phyloP scores from a whole-genome alignment of 305 asterid species.

The Rubia peregrina region DNA sequence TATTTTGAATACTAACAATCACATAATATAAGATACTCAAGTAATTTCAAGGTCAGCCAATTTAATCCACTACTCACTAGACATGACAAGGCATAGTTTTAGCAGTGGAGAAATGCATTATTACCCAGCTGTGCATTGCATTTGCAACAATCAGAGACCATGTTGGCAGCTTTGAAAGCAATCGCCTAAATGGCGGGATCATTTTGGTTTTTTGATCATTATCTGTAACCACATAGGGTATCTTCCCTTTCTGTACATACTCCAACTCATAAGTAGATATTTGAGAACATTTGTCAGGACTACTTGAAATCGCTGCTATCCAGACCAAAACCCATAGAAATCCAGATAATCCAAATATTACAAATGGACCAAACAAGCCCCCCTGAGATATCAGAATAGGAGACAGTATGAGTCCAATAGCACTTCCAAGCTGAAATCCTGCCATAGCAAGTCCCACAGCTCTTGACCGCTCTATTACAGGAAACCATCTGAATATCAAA shows the following conservation, averaged over 20 bases:
- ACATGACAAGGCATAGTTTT: neutral
- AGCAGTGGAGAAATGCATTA: slow-evolving; percentile 16
- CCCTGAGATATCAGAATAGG: slow-evolving; percentile 94
- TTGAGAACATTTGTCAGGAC: slow-evolving; percentile 66
- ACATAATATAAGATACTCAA: neutral
- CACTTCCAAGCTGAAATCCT: slow-evolving; percentile 99
- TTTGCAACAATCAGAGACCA: slow-evolving; percentile 92
- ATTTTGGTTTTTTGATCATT: slow-evolving; percentile 35
- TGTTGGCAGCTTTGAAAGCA: slow-evolving; percentile 90
- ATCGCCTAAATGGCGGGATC: slow-evolving; percentile 72
- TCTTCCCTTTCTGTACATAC: slow-evolving; percentile 57
- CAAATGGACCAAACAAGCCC: slow-evolving; percentile 89
- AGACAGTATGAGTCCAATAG: slow-evolving; percentile 90
- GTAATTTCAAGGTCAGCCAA: slow-evolving; percentile 10
- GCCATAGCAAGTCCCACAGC: slow-evolving; percentile 99
- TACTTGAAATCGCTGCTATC: slow-evolving; percentile 83
- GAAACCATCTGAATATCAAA: slow-evolving; percentile 69
- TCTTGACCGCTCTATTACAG: slow-evolving; percentile 86
- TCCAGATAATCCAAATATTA: slow-evolving; percentile 80
- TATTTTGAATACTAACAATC: neutral
- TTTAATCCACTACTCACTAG: neutral
- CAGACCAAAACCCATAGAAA: slow-evolving; percentile 91
- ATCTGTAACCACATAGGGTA: slow-evolving; percentile 30
- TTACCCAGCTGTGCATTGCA: slow-evolving; percentile 99
- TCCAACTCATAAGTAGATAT: slow-evolving; percentile 67